Evolutionary conservation across 2,329 filamentous ascomycete genomes (phyloP).

Genomic region (Xylariaceae sp.): DNA sequence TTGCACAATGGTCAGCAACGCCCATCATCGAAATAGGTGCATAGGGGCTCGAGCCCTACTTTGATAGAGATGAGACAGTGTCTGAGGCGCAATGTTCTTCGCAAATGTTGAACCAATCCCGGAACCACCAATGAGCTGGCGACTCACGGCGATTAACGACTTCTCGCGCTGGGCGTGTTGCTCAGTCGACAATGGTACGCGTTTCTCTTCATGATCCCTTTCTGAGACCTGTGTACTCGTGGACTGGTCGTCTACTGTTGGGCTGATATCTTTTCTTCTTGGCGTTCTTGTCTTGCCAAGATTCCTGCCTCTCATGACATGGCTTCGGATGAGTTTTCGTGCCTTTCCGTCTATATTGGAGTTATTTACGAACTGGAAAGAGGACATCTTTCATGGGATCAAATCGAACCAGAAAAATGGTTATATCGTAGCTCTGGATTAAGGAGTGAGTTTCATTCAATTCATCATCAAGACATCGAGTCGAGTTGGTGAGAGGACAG

Average conservation of each 20-base stretch:
- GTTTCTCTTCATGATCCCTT: not conserved
- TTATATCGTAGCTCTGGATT: too few relatives aligned
- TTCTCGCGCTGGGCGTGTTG: not conserved
- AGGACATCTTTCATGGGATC: slow-evolving; percentile 4
- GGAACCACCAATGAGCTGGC: slow-evolving; percentile 7
- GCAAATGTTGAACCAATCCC: not conserved
- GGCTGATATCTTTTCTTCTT: not conserved
- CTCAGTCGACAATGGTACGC: not conserved
- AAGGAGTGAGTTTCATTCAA: too few relatives aligned
- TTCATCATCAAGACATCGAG: too few relatives aligned
- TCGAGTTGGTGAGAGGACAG: too few relatives aligned
- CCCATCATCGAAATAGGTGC: too few relatives aligned
- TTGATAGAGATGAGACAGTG: not conserved
- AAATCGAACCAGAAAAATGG: too few relatives aligned
- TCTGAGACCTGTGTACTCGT: not conserved
- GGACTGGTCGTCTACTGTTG: not conserved
- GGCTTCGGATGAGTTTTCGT: slow-evolving; percentile 20
- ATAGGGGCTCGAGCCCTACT: too few relatives aligned
- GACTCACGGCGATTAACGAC: slow-evolving; percentile 4
- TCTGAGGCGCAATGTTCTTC: slow-evolving; percentile 1
- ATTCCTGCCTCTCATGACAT: slow-evolving; percentile 23
- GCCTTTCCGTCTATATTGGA: slow-evolving; percentile 11
- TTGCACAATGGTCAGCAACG: too few relatives aligned
- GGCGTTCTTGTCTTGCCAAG: slow-evolving; percentile 14
- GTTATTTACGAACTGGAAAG: slow-evolving; percentile 18